Evolutionary conservation across 495 filamentous ascomycete genomes (phyloP).

Genomic region (Ascobolus immersus): DNA sequence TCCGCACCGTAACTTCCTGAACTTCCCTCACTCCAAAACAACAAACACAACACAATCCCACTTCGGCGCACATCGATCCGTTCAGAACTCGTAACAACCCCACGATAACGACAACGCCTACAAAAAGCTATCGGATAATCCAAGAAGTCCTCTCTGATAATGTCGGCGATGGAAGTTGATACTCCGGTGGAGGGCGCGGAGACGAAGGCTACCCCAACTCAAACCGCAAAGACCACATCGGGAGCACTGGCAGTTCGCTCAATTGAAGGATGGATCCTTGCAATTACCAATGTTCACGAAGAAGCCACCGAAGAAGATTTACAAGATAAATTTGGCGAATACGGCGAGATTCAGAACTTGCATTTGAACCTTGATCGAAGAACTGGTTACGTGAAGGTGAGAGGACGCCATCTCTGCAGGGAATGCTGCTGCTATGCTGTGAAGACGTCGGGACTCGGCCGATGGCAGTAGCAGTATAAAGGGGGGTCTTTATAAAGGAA

Average conservation of each 20-base stretch:
- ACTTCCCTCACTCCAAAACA: too few species aligned
- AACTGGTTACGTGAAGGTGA: constrained; percentile 93
- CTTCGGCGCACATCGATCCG: too few species aligned
- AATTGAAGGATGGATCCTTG: constrained; percentile 97
- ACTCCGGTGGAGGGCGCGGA: too few species aligned
- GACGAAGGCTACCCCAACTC: too few species aligned
- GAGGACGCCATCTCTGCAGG: constrained; percentile 4
- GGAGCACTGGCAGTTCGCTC: constrained; percentile 83
- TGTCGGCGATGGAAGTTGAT: too few species aligned
- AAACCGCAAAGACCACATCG: constrained; percentile 41
- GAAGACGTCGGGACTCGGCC: not conserved
- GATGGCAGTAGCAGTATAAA: not conserved
- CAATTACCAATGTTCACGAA: constrained; percentile 91
- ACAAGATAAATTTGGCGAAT: constrained; percentile 83
- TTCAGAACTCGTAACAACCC: too few species aligned
- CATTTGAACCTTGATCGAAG: constrained; percentile 83
- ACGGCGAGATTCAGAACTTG: constrained; percentile 91
- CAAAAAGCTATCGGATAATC: too few species aligned
- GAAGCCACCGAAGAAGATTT: constrained; percentile 92
- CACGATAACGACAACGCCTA: too few species aligned
- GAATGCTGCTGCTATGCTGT: not conserved
- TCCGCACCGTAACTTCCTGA: too few species aligned
- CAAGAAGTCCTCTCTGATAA: too few species aligned
- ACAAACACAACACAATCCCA: too few species aligned
- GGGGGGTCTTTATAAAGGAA: not conserved